A percentile compares a stretch with the other conserved stretches of the same genome.
Conservation (phyloP, 768 basidiomycete species). For the Amanita fuliginea region DNA sequence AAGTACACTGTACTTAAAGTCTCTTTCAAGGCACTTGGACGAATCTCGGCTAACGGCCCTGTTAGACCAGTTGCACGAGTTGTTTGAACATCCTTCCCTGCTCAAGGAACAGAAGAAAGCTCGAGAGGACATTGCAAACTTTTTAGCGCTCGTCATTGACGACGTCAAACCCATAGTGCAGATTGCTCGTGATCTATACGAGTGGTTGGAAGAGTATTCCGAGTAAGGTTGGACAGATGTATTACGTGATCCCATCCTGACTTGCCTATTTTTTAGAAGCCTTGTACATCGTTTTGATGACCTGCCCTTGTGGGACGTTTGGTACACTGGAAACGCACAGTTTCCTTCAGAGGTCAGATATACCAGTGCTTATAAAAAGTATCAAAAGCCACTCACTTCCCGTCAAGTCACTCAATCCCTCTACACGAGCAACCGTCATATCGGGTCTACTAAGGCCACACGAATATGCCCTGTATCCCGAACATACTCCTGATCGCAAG, state of each 20-base stretch:
- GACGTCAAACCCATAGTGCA: constrained; percentile 6
- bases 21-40: constrained; percentile 25
- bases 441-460: constrained; percentile 51
- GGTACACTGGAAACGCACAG: constrained; percentile 56
- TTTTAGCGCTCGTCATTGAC: constrained; percentile 4
- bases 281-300: constrained; percentile 35
- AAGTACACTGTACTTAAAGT: background rate
- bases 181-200: constrained; percentile 23
- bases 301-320: constrained; percentile 51
- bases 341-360: constrained; percentile 55
- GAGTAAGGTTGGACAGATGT: constrained; percentile 23
- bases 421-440: constrained; percentile 47
- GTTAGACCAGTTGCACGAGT: constrained; percentile 25
- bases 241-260: background rate
- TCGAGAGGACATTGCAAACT: constrained; percentile 14
- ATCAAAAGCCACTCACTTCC: background rate
- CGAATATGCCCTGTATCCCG: constrained; percentile 26
- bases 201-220: constrained; percentile 42
- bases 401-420: constrained; percentile 57
- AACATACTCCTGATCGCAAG: background rate
- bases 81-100: constrained; percentile 16
- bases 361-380: background rate
- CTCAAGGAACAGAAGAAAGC: background rate
- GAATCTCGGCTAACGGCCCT: constrained; percentile 21
- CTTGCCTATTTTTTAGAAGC: background rate